A percentile compares a stretch with the other conserved stretches of the same genome.
Conservation (phyloP, 2,329 filamentous ascomycete species). For the Penicillium hesseltinei region DNA sequence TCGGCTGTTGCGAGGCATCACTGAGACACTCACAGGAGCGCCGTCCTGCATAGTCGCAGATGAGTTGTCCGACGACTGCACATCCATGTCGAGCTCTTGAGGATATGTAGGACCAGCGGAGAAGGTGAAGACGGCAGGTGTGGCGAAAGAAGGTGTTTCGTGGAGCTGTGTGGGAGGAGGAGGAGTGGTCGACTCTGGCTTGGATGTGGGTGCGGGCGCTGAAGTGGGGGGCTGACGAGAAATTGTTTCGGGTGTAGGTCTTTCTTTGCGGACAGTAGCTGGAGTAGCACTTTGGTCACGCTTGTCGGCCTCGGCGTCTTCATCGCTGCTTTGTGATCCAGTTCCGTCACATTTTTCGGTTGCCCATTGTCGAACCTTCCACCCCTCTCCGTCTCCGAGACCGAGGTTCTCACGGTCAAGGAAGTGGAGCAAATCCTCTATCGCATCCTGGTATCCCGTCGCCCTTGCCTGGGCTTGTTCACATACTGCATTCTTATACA, state of each 20-base stretch:
- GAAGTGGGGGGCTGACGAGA: slow-evolving; percentile 31
- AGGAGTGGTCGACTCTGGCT: slow-evolving; percentile 18
- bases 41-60: slow-evolving; percentile 31
- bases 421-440: slow-evolving; percentile 84
- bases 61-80: slow-evolving; percentile 41
- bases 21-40: slow-evolving; percentile 43
- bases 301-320: slow-evolving; percentile 45
- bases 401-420: slow-evolving; percentile 80
- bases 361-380: slow-evolving; percentile 62
- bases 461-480: slow-evolving; percentile 72
- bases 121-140: slow-evolving; percentile 45
- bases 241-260: slow-evolving; percentile 25
- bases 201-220: slow-evolving; percentile 28
- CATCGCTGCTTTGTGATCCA: slow-evolving; percentile 40
- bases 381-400: slow-evolving; percentile 73
- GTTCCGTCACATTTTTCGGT: slow-evolving; percentile 48
- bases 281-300: slow-evolving; percentile 40
- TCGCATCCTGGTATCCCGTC: slow-evolving; percentile 88
- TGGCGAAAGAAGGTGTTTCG: slow-evolving; percentile 27
- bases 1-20: slow-evolving; percentile 43
- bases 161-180: slow-evolving; percentile 20
- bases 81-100: slow-evolving; percentile 43
- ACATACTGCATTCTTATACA: slow-evolving; percentile 86
- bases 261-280: slow-evolving; percentile 32
- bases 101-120: slow-evolving; percentile 43